Evolutionary conservation across 2,329 filamentous ascomycete genomes (phyloP).

Genomic region (Monilinia vaccinii-corymbosi): DNA sequence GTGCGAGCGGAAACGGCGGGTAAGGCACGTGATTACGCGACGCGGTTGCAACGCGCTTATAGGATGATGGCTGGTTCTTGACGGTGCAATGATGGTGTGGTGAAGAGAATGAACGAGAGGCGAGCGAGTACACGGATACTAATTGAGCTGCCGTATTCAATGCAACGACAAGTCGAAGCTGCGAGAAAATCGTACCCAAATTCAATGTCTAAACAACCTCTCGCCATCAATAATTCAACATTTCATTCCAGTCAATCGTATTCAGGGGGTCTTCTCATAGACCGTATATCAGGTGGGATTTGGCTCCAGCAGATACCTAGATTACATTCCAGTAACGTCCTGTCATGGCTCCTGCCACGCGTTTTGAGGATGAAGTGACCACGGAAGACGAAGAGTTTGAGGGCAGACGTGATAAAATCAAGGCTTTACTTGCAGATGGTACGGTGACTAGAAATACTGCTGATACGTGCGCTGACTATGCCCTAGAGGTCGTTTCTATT

Average conservation of each 20-base stretch:
- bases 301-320: neutral
- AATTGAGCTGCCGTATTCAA: neutral
- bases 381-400: neutral
- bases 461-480: constrained; percentile 8
- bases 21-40: neutral
- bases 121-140: neutral
- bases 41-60: neutral
- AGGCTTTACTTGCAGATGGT: neutral
- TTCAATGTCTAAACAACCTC: neutral
- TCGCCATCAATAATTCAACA: neutral
- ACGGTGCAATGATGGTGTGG: neutral
- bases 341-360: neutral
- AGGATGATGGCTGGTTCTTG: neutral
- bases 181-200: neutral
- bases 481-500: constrained; percentile 18
- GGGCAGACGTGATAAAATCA: neutral
- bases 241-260: neutral
- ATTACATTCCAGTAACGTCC: neutral
- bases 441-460: neutral
- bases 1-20: neutral
- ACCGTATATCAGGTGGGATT: neutral
- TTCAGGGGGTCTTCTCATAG: neutral
- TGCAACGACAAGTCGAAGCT: neutral
- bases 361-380: neutral
- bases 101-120: neutral